Evolutionary conservation across 2,329 filamentous ascomycete genomes (phyloP), one percentile per base, ranked within the genome.

Genomic region (Colletotrichum tropicale): DNA sequence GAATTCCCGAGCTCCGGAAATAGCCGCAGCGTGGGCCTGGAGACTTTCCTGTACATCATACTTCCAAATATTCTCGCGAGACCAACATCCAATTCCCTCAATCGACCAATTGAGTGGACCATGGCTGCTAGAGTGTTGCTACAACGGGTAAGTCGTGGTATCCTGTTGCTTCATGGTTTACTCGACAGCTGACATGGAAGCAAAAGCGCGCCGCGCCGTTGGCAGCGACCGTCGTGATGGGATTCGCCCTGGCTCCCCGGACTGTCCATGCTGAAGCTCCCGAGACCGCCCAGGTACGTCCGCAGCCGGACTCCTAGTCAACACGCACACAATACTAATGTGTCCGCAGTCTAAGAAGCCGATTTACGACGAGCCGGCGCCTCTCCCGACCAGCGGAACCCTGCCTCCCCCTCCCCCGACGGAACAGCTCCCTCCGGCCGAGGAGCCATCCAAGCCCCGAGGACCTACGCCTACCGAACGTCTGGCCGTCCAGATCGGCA

Each of bases 391-490:
- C 77, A 82, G 83, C 78, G 78, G 82, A 77, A 79, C 78, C 52
- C 76, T 81, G 70, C 84, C 80, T 79, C 82, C 62, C 74, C 81
- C 69, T 76, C 79, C 66, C 76, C 84, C 84, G 78, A 82, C 82
- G 73, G 80, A 81, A 84, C 77, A 83, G 84, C 62, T 72, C 64
- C 28, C 76, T 75, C 52, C 76, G 79, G 15, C 79, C 75, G 62
- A 78, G 78, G 78, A 79, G 58, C 69, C 75, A 81, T 77, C 75
- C 70, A 81, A 83, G 72, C 79, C 82, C 65, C 84, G 84, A 76
- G 85, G 87, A 77, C 95, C 95, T 16, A 95, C 96, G 26, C 96
- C 96, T 16, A 98, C 97, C 78, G 96, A 98, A 86, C 94, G 96
- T 66, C 91, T 99, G 48, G 95, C 97, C 75, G 90, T 89, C 38